Base-by-base conservation (phyloP, 257 asterid genomes). In the Plantago elongata region DNA sequence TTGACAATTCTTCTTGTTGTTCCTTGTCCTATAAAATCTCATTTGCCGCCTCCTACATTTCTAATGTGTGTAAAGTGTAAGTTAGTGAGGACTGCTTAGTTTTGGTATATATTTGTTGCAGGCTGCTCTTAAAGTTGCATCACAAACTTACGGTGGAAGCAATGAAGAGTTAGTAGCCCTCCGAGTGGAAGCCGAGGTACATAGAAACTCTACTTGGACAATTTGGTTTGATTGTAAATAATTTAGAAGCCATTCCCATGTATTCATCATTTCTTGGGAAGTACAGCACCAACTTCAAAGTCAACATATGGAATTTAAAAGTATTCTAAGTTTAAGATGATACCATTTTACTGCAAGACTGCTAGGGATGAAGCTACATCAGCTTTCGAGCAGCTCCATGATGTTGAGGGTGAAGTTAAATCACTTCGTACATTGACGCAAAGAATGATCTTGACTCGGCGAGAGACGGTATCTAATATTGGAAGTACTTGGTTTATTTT, bases 61-160 rank as follows among this genome's bases (percentile, higher is more conserved):
- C 40, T 34, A 34, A 34, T 34, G 40, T 34, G 8, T 54, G 37
- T 34, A 34, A 34, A 4, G 40, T 34, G 8, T 54, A 46, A 59
- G 45, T 37, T 54, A n/a, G 18, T 45, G n/a, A 18, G 45, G 64
- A 14, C 54, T 22, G 58, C 14, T 71, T 40, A 51, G 12, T 3
- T 54, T 34, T 7, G 40, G 34, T 15, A 15, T 13, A 4, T 45
- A 57, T 70, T 58, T 54, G 9, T 27, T 40, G 49, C 84, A 89
- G 99, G 88, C 86, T 63, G 96, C 99, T 71, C 84, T 89, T 61
- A 92, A 84, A 80, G 83, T 71, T 68, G 95, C 95, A 6, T 57
- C 95, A 66, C 89, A 83, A 77, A 81, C 81, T 66, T 75, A 72
- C 69, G 95, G 96, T 69, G 95, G 86, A 61, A 67, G 80, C 70